phyloP scores from a whole-genome alignment of 345 rosid genomes.

The Gynandropsis gynandra region DNA sequence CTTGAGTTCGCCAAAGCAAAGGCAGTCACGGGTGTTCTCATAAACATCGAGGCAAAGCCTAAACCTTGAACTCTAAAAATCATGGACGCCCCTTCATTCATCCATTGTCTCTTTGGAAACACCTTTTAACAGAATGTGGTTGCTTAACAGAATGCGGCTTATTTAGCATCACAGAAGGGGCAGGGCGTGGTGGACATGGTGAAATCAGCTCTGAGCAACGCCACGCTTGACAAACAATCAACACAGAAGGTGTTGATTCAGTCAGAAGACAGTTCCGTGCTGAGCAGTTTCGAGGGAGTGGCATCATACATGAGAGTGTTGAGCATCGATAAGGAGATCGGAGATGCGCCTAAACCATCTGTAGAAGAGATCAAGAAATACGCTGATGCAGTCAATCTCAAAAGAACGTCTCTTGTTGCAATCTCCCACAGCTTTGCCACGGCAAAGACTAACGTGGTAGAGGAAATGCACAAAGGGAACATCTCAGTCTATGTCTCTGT shows the following conservation, averaged over 20 bases:
- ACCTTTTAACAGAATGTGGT: too few species aligned
- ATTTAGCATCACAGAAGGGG: constrained; percentile 72
- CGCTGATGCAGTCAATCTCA: constrained; percentile 52
- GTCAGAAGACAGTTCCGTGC: constrained; percentile 73
- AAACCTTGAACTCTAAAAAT: neutral
- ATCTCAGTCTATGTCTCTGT: constrained; percentile 56
- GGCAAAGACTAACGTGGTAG: constrained; percentile 36
- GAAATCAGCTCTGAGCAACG: constrained; percentile 44
- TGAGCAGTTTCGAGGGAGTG: constrained; percentile 39
- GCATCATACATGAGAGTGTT: constrained; percentile 52
- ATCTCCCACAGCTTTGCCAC: constrained; percentile 31
- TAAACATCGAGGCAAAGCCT: constrained; percentile 53
- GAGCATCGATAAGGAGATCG: constrained; percentile 34
- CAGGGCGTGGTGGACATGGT: constrained; percentile 48
- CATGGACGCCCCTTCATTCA: neutral
- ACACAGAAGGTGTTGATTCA: constrained; percentile 62
- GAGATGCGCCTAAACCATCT: constrained; percentile 43
- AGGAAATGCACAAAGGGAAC: constrained; percentile 53
- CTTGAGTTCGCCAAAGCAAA: constrained; percentile 65
- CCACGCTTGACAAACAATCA: constrained; percentile 60
- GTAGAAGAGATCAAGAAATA: constrained; percentile 59
- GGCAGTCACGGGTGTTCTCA: constrained; percentile 62
- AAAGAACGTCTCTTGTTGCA: constrained; percentile 37
- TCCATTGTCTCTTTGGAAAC: constrained; percentile 1
- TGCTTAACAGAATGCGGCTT: constrained; percentile 66